Conservation (phyloP, 2,329 filamentous ascomycete species). For the Sporothrix dimorphospora region DNA sequence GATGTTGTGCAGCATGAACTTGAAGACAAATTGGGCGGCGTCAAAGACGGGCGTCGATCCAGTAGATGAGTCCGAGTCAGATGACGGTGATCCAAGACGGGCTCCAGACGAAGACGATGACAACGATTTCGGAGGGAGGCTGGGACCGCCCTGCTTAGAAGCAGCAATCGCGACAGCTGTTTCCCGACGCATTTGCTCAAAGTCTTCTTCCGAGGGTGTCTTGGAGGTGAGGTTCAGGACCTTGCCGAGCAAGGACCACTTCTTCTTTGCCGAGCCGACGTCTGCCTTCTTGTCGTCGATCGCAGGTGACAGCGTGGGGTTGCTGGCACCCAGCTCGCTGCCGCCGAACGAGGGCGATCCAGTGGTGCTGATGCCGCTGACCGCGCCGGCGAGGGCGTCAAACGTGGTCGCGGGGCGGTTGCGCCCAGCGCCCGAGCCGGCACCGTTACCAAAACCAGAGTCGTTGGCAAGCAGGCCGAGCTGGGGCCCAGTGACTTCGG, state of each 20-base stretch:
- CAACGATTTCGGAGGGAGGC: conserved; percentile 45
- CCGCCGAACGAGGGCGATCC: conserved; percentile 27
- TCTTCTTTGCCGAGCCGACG: conserved; percentile 53
- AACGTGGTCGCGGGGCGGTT: conserved; percentile 22
- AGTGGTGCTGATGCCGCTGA: conserved; percentile 10
- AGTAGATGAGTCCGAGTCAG: conserved; percentile 56
- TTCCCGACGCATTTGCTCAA: conserved; percentile 55
- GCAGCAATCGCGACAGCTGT: conserved; percentile 49
- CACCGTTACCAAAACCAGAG: background rate
- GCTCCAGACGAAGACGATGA: background rate
- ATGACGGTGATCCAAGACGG: conserved; percentile 44
- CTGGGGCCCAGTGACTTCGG: conserved; percentile 61
- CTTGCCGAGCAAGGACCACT: conserved; percentile 67
- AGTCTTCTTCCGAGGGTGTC: conserved; percentile 46
- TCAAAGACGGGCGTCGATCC: conserved; percentile 59
- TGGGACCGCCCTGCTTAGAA: conserved; percentile 32
- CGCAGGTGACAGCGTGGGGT: background rate
- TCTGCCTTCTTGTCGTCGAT: conserved; percentile 35
- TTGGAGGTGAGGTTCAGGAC: conserved; percentile 55
- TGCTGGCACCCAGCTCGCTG: conserved; percentile 30
- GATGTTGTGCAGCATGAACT: conserved; percentile 66
- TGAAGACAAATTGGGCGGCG: conserved; percentile 67
- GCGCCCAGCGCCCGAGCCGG: background rate
- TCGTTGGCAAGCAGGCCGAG: conserved; percentile 44
- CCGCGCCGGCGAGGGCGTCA: conserved; percentile 27